Conservation (phyloP, 352 stramenopile genomes). For the Sclerospora graminicola region DNA sequence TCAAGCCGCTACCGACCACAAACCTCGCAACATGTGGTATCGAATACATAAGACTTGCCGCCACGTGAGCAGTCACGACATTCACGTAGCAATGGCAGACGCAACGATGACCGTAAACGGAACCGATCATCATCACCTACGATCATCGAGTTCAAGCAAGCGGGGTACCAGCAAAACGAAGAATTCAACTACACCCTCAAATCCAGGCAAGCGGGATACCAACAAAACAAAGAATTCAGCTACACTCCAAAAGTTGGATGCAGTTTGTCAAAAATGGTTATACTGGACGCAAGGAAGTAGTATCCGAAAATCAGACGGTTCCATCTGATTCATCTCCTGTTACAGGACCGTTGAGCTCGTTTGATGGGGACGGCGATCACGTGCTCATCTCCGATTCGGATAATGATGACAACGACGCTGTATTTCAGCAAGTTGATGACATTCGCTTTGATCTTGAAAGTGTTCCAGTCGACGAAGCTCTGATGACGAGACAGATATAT, state of each 20-base stretch:
- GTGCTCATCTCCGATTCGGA: conserved; percentile 50
- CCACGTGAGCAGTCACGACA: conserved; percentile 4
- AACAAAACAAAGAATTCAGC: conserved; percentile 8
- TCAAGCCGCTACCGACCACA: conserved; percentile 30
- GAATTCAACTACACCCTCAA: no score
- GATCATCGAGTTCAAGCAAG: no score
- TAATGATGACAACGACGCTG: conserved; percentile 15
- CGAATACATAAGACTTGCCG: conserved; percentile 11
- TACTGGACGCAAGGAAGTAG: conserved; percentile 3
- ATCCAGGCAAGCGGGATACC: not conserved
- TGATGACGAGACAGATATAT: conserved; percentile 42
- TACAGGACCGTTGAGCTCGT: conserved; percentile 12
- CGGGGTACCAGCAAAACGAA: no score
- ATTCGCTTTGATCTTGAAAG: conserved; percentile 40
- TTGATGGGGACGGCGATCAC: conserved; percentile 19
- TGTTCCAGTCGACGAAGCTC: conserved; percentile 27
- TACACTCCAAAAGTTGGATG: conserved; percentile 5
- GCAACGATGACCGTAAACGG: conserved; percentile 12
- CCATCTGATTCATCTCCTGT: conserved; percentile 3
- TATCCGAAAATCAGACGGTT: conserved; percentile 20
- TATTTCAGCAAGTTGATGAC: conserved; percentile 24
- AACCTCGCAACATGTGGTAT: conserved; percentile 2
- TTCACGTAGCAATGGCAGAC: conserved; percentile 8
- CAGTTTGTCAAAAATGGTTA: conserved; percentile 12
- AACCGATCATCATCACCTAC: conserved; percentile 11